These are phyloP conservation scores for Alternaria novae-zelandiae DNA, from an alignment of 2,329 filamentous ascomycete genomes.

Conservation along the genomic window DNA sequence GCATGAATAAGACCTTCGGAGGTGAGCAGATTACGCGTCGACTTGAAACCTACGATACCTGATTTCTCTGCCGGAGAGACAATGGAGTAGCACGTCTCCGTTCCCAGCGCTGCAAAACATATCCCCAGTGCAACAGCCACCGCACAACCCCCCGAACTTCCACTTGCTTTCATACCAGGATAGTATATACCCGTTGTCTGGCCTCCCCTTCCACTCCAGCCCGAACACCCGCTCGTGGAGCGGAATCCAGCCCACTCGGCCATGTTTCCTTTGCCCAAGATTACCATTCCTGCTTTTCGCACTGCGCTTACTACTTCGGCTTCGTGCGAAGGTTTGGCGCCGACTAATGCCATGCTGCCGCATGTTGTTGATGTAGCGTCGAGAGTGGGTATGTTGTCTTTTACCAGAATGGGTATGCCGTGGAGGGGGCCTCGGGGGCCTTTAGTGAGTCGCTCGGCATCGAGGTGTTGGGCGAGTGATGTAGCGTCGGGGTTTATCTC, in stretches of 20 bases:
- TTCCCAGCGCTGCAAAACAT: slow-evolving; percentile 62
- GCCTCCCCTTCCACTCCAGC: slow-evolving; percentile 68
- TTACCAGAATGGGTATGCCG: slow-evolving; percentile 66
- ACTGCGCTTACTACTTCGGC: slow-evolving; percentile 64
- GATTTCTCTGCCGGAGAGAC: slow-evolving; percentile 24
- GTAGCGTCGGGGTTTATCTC: slow-evolving; percentile 55
- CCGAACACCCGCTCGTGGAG: slow-evolving; percentile 60
- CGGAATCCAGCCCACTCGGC: slow-evolving; percentile 65
- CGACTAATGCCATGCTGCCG: slow-evolving; percentile 66
- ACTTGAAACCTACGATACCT: slow-evolving; percentile 27
- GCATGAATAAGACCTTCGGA: slow-evolving; percentile 66
- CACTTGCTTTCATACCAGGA: slow-evolving; percentile 63
- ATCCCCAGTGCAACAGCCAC: slow-evolving; percentile 64
- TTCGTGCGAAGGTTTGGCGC: slow-evolving; percentile 61
- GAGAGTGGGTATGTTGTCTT: slow-evolving; percentile 66
- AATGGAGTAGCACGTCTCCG: slow-evolving; percentile 51
- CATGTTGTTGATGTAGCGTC: slow-evolving; percentile 42
- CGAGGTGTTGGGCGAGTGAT: slow-evolving; percentile 55
- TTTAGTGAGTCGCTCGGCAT: slow-evolving; percentile 51
- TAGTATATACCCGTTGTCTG: slow-evolving; percentile 66
- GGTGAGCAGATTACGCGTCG: slow-evolving; percentile 59
- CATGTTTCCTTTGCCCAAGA: slow-evolving; percentile 69
- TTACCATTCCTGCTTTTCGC: slow-evolving; percentile 63
- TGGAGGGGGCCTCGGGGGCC: slow-evolving; percentile 59
- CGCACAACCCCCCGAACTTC: slow-evolving; percentile 66